Base-by-base conservation (phyloP, 176 grass and related monocot species). In the Hsuehochloa calcarea region DNA sequence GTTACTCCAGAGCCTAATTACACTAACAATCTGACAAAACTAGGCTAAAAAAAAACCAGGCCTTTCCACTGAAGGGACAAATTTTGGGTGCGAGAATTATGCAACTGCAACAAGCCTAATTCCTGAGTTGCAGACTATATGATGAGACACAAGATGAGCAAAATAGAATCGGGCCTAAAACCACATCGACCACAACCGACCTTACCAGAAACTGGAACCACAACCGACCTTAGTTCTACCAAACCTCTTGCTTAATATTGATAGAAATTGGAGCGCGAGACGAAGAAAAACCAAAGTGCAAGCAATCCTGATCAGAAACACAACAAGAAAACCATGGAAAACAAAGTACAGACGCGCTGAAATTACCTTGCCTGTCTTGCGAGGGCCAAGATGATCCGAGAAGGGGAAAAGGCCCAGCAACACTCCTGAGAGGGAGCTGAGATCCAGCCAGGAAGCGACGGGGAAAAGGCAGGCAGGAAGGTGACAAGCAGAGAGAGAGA, bases 371-470 rank as follows among this genome's bases (percentile, higher is more conserved):
- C 41, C 80, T 34, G 43, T 78, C 52, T 88, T 63, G 63, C 39
- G 25, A 25, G 2, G 38, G 15, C 50, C 25, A 43, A 25, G 63
- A 31, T 75, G 78, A 75, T 82, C 51, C 51, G 19, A 3, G 37
- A 45, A 19, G 39, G 52, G 31, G n/a, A 35, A 35, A 58, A 59
- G 3, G 22, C 55, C 9, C 3, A 23, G 55, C 22, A 59, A 59
- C 8, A 59, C 23, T 59, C 55, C 55, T 10, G 55, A 59, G 55
- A 4, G n/a, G 8, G 6, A 46, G 63, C 19, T 20, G 22, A 44
- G 86, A 83, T 77, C 64, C 80, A 5, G 72, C 65, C 72, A 46
- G 71, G 79, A 70, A 22, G 51, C 40, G 62, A 66, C 19, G 46
- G 78, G 10, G 22, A 68, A 55, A 52, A 10, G 22, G 61, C 31